phyloP scores from a whole-genome alignment of 2,329 filamentous ascomycete genomes.

The Aspergillus sp. region DNA sequence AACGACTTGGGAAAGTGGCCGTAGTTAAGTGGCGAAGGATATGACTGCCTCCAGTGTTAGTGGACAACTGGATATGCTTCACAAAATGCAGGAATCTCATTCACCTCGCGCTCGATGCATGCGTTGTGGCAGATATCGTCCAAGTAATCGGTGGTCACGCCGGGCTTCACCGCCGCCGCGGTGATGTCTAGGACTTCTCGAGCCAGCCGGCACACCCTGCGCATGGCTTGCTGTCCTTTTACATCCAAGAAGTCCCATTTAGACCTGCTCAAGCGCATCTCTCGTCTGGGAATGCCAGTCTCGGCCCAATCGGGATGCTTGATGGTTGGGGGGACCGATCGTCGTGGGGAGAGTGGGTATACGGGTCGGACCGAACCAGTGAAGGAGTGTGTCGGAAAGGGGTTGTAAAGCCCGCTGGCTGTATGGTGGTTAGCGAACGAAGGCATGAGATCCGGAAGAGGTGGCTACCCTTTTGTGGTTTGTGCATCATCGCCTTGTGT shows the following conservation, averaged over 20 bases:
- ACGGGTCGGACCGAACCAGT: constrained; percentile 71
- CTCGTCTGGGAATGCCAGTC: constrained; percentile 58
- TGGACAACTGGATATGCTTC: background rate
- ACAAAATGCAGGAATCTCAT: constrained; percentile 20
- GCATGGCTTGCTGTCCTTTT: constrained; percentile 71
- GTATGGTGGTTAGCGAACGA: constrained; percentile 69
- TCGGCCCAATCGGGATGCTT: constrained; percentile 71
- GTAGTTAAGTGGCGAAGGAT: constrained; percentile 86
- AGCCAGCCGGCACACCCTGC: constrained; percentile 71
- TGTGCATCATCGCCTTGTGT: background rate
- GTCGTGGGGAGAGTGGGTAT: constrained; percentile 63
- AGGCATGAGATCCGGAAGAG: too few species aligned
- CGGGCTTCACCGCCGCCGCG: constrained; percentile 66
- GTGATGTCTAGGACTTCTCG: constrained; percentile 84
- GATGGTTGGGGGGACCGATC: constrained; percentile 66
- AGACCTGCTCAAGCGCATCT: constrained; percentile 54
- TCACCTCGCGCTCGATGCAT: constrained; percentile 68
- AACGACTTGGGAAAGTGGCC: constrained; percentile 89
- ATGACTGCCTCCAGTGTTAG: constrained; percentile 54
- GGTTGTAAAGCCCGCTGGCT: constrained; percentile 75
- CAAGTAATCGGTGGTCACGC: constrained; percentile 82
- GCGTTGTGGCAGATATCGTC: constrained; percentile 86
- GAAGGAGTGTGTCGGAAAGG: constrained; percentile 72
- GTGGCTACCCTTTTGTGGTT: constrained; percentile 3
- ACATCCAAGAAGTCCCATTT: constrained; percentile 70